These are phyloP conservation scores for Curvularia hawaiiensis DNA, from an alignment of 2,329 filamentous ascomycete species.

Conservation along the genomic window DNA sequence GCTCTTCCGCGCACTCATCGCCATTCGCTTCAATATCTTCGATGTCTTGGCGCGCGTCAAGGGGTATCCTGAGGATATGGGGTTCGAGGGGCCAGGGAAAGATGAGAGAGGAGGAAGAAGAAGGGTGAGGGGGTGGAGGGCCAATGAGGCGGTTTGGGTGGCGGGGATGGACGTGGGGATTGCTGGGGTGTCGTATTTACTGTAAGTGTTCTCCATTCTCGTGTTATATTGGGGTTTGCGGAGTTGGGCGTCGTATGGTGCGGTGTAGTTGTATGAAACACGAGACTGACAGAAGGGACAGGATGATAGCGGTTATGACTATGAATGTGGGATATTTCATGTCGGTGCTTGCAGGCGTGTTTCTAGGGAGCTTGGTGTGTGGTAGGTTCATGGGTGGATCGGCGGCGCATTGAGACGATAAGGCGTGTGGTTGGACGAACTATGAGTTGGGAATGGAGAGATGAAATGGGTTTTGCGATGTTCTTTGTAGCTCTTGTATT, in stretches of 20 bases:
- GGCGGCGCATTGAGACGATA: slow-evolving; percentile 3
- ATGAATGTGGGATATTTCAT: slow-evolving; percentile 84
- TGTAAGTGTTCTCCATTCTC: slow-evolving; percentile 63
- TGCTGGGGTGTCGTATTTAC: slow-evolving; percentile 77
- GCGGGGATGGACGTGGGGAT: slow-evolving; percentile 74
- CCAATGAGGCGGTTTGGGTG: slow-evolving; percentile 75
- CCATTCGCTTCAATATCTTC: slow-evolving; percentile 62
- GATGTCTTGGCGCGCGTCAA: slow-evolving; percentile 52
- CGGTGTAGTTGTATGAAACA: too few species aligned
- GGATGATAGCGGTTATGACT: slow-evolving; percentile 90
- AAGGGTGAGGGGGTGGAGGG: slow-evolving; percentile 68
- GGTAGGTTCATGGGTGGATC: slow-evolving; percentile 62
- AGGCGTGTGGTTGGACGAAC: neutral
- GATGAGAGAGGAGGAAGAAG: neutral
- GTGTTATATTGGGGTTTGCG: too few species aligned
- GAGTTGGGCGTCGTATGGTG: too few species aligned
- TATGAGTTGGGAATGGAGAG: neutral
- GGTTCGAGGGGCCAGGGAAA: slow-evolving; percentile 47
- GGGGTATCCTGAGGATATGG: slow-evolving; percentile 52
- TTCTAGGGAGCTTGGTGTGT: slow-evolving; percentile 78
- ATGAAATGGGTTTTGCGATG: neutral
- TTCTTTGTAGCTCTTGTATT: neutral
- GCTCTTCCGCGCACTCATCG: slow-evolving; percentile 70
- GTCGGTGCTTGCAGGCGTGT: slow-evolving; percentile 74
- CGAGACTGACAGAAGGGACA: slow-evolving; percentile 43